Percentiles rank a stretch among this genome's conserved stretches.
Evolutionary conservation across 371 early-diverging fungal genomes (phyloP).

Genomic region (Syncephalastrum sp.): DNA sequence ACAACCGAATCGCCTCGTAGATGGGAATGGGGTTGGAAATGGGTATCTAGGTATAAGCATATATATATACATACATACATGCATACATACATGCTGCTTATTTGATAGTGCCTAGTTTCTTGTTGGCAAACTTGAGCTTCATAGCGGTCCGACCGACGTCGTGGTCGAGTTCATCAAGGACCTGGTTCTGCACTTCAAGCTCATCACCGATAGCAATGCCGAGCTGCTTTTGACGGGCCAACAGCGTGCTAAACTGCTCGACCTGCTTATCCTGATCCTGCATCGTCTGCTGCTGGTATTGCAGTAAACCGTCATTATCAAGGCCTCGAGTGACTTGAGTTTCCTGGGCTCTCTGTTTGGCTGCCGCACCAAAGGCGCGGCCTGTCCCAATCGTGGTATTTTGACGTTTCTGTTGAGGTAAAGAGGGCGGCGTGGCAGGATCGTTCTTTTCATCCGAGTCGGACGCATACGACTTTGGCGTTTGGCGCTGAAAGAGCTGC

Average conservation of each 20-base stretch:
- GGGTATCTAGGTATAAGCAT: too few species aligned
- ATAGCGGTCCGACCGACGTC: conserved; percentile 73
- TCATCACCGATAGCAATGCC: conserved; percentile 87
- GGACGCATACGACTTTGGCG: not conserved
- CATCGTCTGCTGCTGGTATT: conserved; percentile 79
- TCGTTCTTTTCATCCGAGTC: too few species aligned
- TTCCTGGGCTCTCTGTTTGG: conserved; percentile 50
- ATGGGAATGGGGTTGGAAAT: too few species aligned
- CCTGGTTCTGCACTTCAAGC: conserved; percentile 85
- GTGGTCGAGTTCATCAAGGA: conserved; percentile 80
- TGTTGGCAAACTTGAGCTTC: conserved; percentile 72
- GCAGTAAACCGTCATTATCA: conserved; percentile 74
- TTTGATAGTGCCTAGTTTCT: conserved; percentile 76
- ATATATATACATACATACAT: too few species aligned
- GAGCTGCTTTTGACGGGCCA: conserved; percentile 83
- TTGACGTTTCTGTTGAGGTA: not conserved
- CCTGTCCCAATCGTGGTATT: conserved; percentile 20
- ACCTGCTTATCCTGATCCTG: conserved; percentile 80
- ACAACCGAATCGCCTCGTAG: too few species aligned
- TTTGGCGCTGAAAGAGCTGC: not conserved
- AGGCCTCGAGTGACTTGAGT: conserved; percentile 76
- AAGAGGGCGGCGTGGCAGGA: not conserved
- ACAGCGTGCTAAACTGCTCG: conserved; percentile 69
- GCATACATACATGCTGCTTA: conserved; percentile 17
- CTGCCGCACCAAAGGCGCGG: conserved; percentile 70